phyloP scores from a whole-genome alignment of 768 basidiomycete species.

The Auricularia cornea region DNA sequence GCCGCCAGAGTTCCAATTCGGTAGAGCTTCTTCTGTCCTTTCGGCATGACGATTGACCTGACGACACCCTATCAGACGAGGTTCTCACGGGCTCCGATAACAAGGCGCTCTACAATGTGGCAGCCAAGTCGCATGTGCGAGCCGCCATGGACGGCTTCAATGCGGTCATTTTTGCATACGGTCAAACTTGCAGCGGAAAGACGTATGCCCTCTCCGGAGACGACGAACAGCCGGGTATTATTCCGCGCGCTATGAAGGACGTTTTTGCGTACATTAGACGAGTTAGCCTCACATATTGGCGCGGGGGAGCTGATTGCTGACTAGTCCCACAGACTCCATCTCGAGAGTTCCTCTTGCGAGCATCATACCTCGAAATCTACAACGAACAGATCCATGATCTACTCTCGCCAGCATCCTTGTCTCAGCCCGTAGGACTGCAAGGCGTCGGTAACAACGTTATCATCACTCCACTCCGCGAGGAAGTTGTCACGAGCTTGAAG shows the following conservation, averaged over 20 bases:
- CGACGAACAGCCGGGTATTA: constrained; percentile 85
- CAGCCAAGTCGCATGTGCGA: constrained; percentile 69
- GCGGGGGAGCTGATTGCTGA: too few species aligned
- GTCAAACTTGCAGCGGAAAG: constrained; percentile 80
- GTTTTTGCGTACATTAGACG: constrained; percentile 77
- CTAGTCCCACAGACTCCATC: constrained; percentile 39
- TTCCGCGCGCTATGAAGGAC: constrained; percentile 86
- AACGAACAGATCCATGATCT: constrained; percentile 87
- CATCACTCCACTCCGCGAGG: constrained; percentile 75
- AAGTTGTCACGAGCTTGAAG: constrained; percentile 86
- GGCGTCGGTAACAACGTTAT: constrained; percentile 55
- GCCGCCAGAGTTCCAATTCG: constrained; percentile 50
- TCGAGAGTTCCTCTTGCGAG: constrained; percentile 89
- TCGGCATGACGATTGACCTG: not conserved
- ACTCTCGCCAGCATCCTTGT: constrained; percentile 34
- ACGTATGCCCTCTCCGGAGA: constrained; percentile 69
- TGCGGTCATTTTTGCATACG: constrained; percentile 89
- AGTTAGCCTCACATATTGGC: too few species aligned
- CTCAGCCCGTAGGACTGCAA: constrained; percentile 64
- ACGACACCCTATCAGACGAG: constrained; percentile 41
- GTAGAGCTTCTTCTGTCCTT: not conserved
- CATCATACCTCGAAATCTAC: constrained; percentile 96
- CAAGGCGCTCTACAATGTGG: constrained; percentile 67
- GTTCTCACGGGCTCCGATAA: constrained; percentile 73
- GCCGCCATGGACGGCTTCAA: constrained; percentile 98